Evolutionary conservation across 805 yeast genomes (phyloP), one percentile per base, ranked within the genome.

Genomic region (Yamadazyma olivae): DNA sequence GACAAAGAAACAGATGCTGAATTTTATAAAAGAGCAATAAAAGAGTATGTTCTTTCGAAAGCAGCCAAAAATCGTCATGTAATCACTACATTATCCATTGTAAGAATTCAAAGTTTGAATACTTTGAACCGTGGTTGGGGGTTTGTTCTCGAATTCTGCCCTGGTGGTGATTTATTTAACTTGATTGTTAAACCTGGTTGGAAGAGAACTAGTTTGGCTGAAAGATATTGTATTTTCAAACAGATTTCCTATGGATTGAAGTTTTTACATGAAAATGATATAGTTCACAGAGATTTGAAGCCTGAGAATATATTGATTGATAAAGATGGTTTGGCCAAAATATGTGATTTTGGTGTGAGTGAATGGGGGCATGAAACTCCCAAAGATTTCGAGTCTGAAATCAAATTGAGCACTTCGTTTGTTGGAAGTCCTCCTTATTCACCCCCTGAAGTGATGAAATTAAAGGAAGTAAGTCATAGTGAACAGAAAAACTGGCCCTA

Each of bases 361-460:
- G 81, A 75, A 35, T 75, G 74, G 52, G 84, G 81, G 13, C 81
- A 79, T 54, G 71, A 59, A 34, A 64, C 56, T 15, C 75, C 74
- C 1, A 71, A 74, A 1, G 75, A 83, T 55, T 59, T 72, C 15
- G 46, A 55, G 0, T 67, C 77, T 17, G 63, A 66, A 3, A 43
- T 73, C 9, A 59, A 57, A 33, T 31, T 50, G 21, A 57, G 71
- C 46, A 62, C 71, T 27, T 63, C 77, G 2, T 72, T 74, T 54
- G 82, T 83, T 28, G 93, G 95, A 2, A 82, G 90, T 1, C 87
- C 93, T 3, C 93, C 93, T 1, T 84, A 82, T 56, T 76, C 82
- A 9, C 79, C 91, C 4, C 93, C 95, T 1, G 93, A 84, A 57
- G 85, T 83, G 12, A 72, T 78, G 74, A 54, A 61, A 18, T 62